Evolutionary conservation across 2,329 filamentous ascomycete species (phyloP), one percentile per base, ranked within the genome.

Genomic region (Dendrostoma leiphaemia): DNA sequence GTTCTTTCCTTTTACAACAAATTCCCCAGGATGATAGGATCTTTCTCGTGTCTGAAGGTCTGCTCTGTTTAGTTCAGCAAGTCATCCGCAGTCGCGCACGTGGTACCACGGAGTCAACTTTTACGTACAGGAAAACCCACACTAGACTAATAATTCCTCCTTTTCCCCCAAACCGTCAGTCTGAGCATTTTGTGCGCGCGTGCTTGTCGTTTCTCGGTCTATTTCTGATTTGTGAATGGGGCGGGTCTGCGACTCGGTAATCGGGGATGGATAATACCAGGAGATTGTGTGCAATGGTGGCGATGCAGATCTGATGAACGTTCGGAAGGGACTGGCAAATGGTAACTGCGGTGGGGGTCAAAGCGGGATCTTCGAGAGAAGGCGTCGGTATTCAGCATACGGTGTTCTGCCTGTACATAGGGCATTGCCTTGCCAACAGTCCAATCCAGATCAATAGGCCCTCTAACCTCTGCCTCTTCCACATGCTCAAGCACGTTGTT

Each of bases 131-230:
- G 70, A 67, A 70, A 58, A 56, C 46, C 53, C 66, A 59, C 64
- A 62, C 65, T 74, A 75, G 72, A 74, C 69, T 75, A 75, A 75
- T 74, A 74, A 63, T 66, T 66, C 67, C 63, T 64, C 63, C 65
- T 66, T 64, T 65, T 60, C 64, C 31, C 28, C 48, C 38, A 37
- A 51, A 23, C 6, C 17, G 19, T 41, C 48, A 19, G 47, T 51
- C 45, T 31, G 40, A 46, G 41, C 24, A 40, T 40, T n/a, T 41
- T 24, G 26, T 12, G 31, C 10, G 13, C 24, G 26, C 26, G 28
- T 31, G 21, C 21, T 41, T 26, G 28, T 44, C 43, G 50, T 31
- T n/a, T 51, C 23, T n/a, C n/a, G n/a, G n/a, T n/a, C n/a, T n/a
- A n/a, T n/a, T 29, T 50, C 19, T 50, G 38, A 59, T 51, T 23